A percentile compares a stretch with the other conserved stretches of the same genome.
phyloP scores from a whole-genome alignment of 2,329 filamentous ascomycete species.

The Helminthosporium solani region DNA sequence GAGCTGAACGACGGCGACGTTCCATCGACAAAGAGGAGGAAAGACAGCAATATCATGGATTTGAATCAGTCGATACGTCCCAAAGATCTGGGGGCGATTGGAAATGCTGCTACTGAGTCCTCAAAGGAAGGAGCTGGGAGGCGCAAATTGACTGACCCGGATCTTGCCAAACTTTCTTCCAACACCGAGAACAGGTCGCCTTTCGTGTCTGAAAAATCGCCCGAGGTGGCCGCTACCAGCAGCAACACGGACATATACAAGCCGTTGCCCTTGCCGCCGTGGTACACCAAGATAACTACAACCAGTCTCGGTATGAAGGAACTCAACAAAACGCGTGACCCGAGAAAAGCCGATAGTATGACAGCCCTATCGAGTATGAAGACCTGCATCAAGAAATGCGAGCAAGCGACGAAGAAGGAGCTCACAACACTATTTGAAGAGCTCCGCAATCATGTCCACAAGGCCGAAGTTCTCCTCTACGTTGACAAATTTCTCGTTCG shows the following conservation, averaged over 20 bases:
- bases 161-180: no score
- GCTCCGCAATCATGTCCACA: slow-evolving; percentile 43
- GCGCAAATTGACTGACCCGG: no score
- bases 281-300: slow-evolving; percentile 7
- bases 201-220: no score
- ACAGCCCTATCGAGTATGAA: slow-evolving; percentile 26
- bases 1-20: neutral
- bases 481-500: slow-evolving; percentile 37
- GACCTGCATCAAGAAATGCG: slow-evolving; percentile 21
- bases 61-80: no score
- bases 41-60: no score
- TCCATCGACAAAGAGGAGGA: neutral
- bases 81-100: no score
- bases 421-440: slow-evolving; percentile 25
- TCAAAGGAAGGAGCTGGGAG: no score
- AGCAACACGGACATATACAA: neutral
- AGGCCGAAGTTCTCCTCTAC: slow-evolving; percentile 36
- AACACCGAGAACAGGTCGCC: no score
- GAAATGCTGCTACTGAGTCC: no score
- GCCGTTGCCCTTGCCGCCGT: slow-evolving; percentile 2
- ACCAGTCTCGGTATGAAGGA: neutral
- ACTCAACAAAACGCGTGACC: neutral
- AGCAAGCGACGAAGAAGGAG: slow-evolving; percentile 2
- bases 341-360: slow-evolving; percentile 7
- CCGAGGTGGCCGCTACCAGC: no score